phyloP scores from a whole-genome alignment of 2,329 filamentous ascomycete genomes.

The Colletotrichum brevisporum region DNA sequence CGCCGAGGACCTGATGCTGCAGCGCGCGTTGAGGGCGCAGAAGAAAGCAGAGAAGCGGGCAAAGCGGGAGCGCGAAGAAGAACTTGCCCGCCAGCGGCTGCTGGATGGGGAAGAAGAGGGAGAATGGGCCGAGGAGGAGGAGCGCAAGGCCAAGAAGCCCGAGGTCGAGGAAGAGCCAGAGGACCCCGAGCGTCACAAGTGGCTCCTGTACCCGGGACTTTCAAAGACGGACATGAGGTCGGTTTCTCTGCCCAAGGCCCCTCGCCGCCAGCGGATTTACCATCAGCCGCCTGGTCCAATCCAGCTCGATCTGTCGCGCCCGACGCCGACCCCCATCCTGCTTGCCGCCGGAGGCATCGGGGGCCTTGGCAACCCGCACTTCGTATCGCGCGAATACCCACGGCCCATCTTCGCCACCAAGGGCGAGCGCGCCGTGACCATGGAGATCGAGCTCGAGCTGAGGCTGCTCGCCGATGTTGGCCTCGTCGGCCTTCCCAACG shows the following conservation, averaged over 20 bases:
- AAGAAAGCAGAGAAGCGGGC: conserved; percentile 32
- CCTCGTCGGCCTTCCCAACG: conserved; percentile 94
- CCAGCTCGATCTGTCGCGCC: conserved; percentile 78
- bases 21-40: conserved; percentile 34
- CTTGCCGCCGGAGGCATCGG: conserved; percentile 90
- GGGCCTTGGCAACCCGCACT: conserved; percentile 94
- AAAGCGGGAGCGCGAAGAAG: conserved; percentile 29
- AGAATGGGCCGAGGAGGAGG: conserved; percentile 19
- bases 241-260: conserved; percentile 65
- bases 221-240: conserved; percentile 76
- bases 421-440: conserved; percentile 82
- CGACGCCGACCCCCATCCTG: conserved; percentile 86
- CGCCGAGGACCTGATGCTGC: conserved; percentile 69
- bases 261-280: conserved; percentile 66
- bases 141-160: conserved; percentile 12
- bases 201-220: conserved; percentile 88
- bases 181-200: conserved; percentile 76
- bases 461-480: conserved; percentile 97
- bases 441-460: conserved; percentile 89
- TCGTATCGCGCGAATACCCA: conserved; percentile 80
- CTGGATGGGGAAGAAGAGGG: conserved; percentile 35
- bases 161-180: conserved; percentile 51
- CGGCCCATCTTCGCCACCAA: conserved; percentile 90
- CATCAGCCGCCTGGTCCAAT: conserved; percentile 82
- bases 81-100: conserved; percentile 37